Evolutionary conservation across 2,329 filamentous ascomycete genomes (phyloP).

Genomic region (Phialophora expanda): DNA sequence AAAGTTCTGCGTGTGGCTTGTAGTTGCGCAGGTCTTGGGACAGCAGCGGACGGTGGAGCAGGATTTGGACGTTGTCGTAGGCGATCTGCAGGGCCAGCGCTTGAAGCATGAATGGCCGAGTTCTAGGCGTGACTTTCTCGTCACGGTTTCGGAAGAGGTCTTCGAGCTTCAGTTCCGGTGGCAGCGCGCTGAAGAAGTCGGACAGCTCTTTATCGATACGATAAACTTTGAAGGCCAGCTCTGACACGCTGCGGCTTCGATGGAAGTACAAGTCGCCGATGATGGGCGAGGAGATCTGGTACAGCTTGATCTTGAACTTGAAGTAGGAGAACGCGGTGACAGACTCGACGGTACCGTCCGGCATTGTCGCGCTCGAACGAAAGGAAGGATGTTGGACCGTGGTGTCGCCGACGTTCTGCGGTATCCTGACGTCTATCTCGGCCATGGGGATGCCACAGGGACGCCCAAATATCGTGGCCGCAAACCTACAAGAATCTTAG

Average conservation of each 20-base stretch:
- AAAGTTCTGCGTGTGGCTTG: slow-evolving; percentile 42
- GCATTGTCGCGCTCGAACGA: slow-evolving; percentile 30
- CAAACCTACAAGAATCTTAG: slow-evolving; percentile 18
- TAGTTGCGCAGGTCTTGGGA: slow-evolving; percentile 36
- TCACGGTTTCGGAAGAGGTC: slow-evolving; percentile 22
- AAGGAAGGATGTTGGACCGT: slow-evolving; percentile 26
- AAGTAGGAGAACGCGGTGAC: slow-evolving; percentile 35
- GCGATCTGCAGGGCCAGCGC: slow-evolving; percentile 52
- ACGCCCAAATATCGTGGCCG: slow-evolving; percentile 30
- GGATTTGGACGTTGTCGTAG: slow-evolving; percentile 52
- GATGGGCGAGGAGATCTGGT: slow-evolving; percentile 35
- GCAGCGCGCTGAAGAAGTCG: slow-evolving; percentile 26
- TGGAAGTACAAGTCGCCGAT: slow-evolving; percentile 33
- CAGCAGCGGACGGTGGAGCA: slow-evolving; percentile 51
- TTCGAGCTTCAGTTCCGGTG: slow-evolving; percentile 31
- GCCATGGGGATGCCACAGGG: slow-evolving; percentile 27
- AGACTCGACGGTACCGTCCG: slow-evolving; percentile 25
- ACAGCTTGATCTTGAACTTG: slow-evolving; percentile 34
- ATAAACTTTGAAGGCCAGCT: slow-evolving; percentile 25
- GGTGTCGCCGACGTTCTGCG: slow-evolving; percentile 32
- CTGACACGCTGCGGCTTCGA: slow-evolving; percentile 26
- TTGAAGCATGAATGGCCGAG: slow-evolving; percentile 43
- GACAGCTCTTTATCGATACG: slow-evolving; percentile 29
- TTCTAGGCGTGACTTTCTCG: slow-evolving; percentile 21
- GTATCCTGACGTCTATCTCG: slow-evolving; percentile 30